phyloP scores from a whole-genome alignment of 495 filamentous ascomycete genomes.

The Podospora anserina region DNA sequence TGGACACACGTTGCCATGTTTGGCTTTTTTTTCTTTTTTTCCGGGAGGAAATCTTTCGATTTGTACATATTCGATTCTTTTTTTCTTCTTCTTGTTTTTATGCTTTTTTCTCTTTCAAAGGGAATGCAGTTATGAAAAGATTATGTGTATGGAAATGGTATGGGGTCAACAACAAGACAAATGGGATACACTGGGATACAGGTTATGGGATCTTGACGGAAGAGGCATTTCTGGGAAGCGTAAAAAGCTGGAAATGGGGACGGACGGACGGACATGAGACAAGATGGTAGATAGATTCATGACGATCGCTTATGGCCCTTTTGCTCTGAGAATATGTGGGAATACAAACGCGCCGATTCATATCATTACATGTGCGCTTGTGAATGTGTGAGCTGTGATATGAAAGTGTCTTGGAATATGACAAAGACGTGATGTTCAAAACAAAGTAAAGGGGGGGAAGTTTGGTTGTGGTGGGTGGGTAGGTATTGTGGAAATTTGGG shows the following conservation, averaged over 20 bases:
- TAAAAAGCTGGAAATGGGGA: too few species aligned
- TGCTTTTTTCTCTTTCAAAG: neutral
- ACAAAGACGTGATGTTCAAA: too few species aligned
- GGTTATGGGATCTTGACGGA: neutral
- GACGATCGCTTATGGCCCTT: neutral
- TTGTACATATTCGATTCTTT: neutral
- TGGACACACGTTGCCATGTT: neutral
- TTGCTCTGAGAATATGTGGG: neutral
- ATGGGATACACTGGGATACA: neutral
- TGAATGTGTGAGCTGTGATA: too few species aligned
- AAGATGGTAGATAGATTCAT: neutral
- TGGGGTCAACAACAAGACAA: neutral
- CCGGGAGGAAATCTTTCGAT: neutral
- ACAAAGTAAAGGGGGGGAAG: too few species aligned
- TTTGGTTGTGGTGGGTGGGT: too few species aligned
- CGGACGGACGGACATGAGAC: neutral
- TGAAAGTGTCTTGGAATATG: too few species aligned
- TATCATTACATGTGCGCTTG: too few species aligned
- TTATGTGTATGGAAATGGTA: neutral
- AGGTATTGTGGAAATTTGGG: neutral
- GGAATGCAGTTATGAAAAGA: neutral
- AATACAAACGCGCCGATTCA: too few species aligned
- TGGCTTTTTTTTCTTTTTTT: neutral
- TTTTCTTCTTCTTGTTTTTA: neutral
- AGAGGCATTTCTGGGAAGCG: neutral